phyloP scores from a whole-genome alignment of 2,329 filamentous ascomycete genomes.

The Penicillium janthinellum region DNA sequence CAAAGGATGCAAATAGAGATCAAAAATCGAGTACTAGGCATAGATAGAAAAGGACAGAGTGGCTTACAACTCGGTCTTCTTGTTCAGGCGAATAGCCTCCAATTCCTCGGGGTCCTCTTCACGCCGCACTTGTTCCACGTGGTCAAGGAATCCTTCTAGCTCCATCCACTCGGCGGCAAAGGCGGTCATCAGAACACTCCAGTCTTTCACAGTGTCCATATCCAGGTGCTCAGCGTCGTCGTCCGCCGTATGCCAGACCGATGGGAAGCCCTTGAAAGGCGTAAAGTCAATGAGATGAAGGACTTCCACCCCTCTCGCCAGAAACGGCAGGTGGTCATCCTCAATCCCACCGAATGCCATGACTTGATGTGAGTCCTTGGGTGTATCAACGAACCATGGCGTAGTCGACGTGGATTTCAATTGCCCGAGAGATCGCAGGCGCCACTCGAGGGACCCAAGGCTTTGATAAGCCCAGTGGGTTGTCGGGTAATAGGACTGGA shows the following conservation, averaged over 20 bases:
- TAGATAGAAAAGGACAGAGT: constrained; percentile 15
- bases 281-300: constrained; percentile 84
- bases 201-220: constrained; percentile 76
- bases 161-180: constrained; percentile 95
- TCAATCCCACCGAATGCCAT: constrained; percentile 57
- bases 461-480: constrained; percentile 92
- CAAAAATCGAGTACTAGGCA: neutral
- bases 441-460: constrained; percentile 72
- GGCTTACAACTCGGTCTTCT: constrained; percentile 48
- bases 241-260: constrained; percentile 80
- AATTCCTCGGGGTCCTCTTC: constrained; percentile 14
- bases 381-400: constrained; percentile 67
- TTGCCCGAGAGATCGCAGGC: constrained; percentile 67
- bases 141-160: constrained; percentile 60
- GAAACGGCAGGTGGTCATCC: constrained; percentile 92
- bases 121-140: constrained; percentile 3
- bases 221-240: constrained; percentile 88
- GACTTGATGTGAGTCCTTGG: constrained; percentile 57
- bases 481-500: constrained; percentile 85
- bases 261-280: constrained; percentile 61
- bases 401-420: constrained; percentile 60
- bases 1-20: neutral
- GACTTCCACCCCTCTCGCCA: constrained; percentile 81
- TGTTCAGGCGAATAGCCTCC: constrained; percentile 20
- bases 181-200: constrained; percentile 78